phyloP scores from a whole-genome alignment of 768 basidiomycete species.

The Leccinum pellstonianum region DNA sequence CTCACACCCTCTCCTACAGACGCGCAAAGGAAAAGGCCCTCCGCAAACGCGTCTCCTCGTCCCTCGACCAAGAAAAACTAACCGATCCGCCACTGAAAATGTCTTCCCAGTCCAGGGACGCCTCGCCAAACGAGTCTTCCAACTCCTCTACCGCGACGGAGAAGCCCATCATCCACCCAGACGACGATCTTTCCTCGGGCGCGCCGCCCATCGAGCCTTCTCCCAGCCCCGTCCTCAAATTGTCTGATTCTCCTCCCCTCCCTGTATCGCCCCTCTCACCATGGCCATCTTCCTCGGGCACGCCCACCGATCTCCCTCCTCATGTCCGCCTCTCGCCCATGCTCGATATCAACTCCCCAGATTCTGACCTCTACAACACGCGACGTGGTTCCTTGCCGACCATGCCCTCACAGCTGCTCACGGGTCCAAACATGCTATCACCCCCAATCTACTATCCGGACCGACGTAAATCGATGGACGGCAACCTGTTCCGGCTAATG shows the following conservation, averaged over 20 bases:
- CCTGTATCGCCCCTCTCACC: conserved; percentile 6
- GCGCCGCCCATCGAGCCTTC: conserved; percentile 4
- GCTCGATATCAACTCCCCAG: conserved; percentile 22
- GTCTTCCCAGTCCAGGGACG: conserved; percentile 16
- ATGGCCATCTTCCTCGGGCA: conserved; percentile 39
- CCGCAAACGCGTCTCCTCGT: conserved; percentile 45
- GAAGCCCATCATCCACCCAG: conserved; percentile 34
- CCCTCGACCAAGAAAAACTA: conserved; percentile 20
- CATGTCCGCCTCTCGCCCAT: conserved; percentile 24
- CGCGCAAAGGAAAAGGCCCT: conserved; percentile 83
- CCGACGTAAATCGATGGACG: conserved; percentile 41
- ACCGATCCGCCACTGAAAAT: conserved; percentile 11
- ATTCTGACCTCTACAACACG: conserved; percentile 35
- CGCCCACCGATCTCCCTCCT: conserved; percentile 20
- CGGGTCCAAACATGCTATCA: conserved; percentile 34
- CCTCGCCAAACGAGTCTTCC: conserved; percentile 32
- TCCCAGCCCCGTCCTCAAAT: conserved; percentile 22
- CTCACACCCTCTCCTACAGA: conserved; percentile 36
- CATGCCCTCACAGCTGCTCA: conserved; percentile 29
- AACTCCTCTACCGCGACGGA: conserved; percentile 39
- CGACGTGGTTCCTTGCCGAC: conserved; percentile 59
- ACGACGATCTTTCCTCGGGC: conserved; percentile 12
- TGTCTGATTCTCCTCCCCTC: conserved; percentile 20
- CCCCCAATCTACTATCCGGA: conserved; percentile 34
- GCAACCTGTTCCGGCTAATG: conserved; percentile 50